A percentile compares a stretch with the other conserved stretches of the same genome.
Conservation (phyloP, 192 early-diverging fungal species). For the Backusella circina region DNA sequence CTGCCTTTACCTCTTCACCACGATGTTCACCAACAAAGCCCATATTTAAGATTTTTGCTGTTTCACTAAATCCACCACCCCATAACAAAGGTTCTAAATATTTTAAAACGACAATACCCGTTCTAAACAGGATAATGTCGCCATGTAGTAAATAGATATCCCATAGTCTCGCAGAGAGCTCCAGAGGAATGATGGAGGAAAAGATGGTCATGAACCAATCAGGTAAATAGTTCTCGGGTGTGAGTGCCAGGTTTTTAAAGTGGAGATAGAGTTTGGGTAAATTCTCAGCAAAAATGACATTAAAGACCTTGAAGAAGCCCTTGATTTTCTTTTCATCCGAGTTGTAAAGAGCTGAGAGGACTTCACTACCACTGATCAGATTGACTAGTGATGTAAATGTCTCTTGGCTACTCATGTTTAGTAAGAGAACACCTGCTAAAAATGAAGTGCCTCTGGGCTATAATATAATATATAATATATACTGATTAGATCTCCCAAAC, state of each 20-base stretch:
- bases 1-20: constrained; percentile 36
- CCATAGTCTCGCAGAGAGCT: constrained; percentile 36
- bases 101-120: constrained; percentile 33
- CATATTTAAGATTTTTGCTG: constrained; percentile 28
- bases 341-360: constrained; percentile 31
- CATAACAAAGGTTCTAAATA: constrained; percentile 38
- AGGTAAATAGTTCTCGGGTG: constrained; percentile 35
- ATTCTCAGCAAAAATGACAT: constrained; percentile 38
- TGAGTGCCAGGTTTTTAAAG: constrained; percentile 34
- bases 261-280: constrained; percentile 41
- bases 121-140: constrained; percentile 35
- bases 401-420: constrained; percentile 33
- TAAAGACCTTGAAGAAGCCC: constrained; percentile 37
- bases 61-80: constrained; percentile 37
- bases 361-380: constrained; percentile 25
- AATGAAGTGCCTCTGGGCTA: constrained; percentile 36
- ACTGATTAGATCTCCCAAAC: background rate
- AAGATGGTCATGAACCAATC: constrained; percentile 44
- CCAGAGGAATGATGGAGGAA: constrained; percentile 35
- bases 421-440: constrained; percentile 37
- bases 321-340: constrained; percentile 32
- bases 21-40: constrained; percentile 39
- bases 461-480: background rate
- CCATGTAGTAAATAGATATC: constrained; percentile 39
- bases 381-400: constrained; percentile 31